Conservation (phyloP, 371 early-diverging fungal genomes). For the Mucor piriformis region DNA sequence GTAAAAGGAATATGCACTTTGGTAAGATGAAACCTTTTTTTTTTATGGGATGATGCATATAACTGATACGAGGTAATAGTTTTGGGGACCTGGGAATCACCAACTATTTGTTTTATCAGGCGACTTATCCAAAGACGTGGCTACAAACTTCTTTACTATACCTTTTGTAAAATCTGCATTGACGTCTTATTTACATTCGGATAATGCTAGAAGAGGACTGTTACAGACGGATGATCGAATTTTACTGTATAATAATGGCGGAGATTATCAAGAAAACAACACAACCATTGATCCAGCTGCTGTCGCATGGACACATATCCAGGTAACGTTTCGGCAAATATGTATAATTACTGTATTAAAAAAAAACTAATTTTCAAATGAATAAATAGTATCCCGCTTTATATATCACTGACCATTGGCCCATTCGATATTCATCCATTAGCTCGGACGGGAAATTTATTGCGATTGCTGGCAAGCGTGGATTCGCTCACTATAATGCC, state of each 20-base stretch:
- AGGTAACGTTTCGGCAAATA: conserved; percentile 8
- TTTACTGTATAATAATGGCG: conserved; percentile 68
- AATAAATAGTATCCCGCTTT: conserved; percentile 61
- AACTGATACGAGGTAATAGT: conserved; percentile 39
- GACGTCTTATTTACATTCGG: conserved; percentile 58
- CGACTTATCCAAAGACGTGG: conserved; percentile 1
- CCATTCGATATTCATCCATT: conserved; percentile 74
- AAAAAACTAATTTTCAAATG: not conserved
- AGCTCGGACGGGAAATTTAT: conserved; percentile 72
- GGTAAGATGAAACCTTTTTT: conserved; percentile 42
- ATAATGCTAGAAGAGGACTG: conserved; percentile 67
- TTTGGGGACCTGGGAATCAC: conserved; percentile 78
- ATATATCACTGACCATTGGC: conserved; percentile 86
- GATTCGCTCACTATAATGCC: conserved; percentile 78
- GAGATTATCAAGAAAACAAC: conserved; percentile 65
- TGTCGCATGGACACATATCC: conserved; percentile 77
- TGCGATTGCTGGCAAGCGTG: conserved; percentile 82
- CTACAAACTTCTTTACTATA: conserved; percentile 59
- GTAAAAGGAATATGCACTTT: conserved; percentile 59
- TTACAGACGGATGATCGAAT: conserved; percentile 77
- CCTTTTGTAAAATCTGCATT: conserved; percentile 73
- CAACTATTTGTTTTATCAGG: conserved; percentile 62
- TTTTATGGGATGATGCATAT: not conserved
- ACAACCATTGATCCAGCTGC: conserved; percentile 75
- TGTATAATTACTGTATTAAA: too few relatives aligned